phyloP scores from a whole-genome alignment of 345 rosid species.

The Melaleuca quinquenervia region DNA sequence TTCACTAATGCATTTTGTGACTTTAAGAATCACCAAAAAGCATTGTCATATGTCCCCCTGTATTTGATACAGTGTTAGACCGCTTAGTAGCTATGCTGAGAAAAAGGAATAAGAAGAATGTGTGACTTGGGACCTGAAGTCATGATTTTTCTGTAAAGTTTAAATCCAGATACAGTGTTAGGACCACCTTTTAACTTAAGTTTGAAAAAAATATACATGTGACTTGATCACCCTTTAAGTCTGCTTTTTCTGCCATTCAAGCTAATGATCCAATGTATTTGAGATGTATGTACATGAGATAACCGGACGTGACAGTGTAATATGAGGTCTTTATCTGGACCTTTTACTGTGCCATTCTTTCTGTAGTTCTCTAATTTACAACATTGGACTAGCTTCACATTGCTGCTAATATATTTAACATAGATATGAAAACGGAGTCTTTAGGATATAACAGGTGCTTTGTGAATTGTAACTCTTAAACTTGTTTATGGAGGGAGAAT shows the following conservation, averaged over 20 bases:
- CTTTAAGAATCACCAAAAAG: not conserved
- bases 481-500: not conserved
- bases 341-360: not conserved
- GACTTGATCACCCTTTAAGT: not conserved
- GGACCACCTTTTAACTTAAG: not conserved
- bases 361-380: not conserved
- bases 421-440: not conserved
- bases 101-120: not conserved
- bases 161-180: not conserved
- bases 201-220: not conserved
- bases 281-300: not conserved
- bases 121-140: not conserved
- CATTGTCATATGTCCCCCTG: not conserved
- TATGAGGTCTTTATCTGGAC: not conserved
- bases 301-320: not conserved
- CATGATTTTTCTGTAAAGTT: not conserved
- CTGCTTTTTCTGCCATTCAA: not conserved
- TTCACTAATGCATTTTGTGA: not conserved
- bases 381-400: not conserved
- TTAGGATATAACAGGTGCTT: not conserved
- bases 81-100: not conserved
- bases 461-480: not conserved
- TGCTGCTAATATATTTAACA: not conserved
- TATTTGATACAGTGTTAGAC: not conserved
- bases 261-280: not conserved